Conservation (phyloP, 352 stramenopile genomes). For the Phytopythium chamaehyphon region DNA sequence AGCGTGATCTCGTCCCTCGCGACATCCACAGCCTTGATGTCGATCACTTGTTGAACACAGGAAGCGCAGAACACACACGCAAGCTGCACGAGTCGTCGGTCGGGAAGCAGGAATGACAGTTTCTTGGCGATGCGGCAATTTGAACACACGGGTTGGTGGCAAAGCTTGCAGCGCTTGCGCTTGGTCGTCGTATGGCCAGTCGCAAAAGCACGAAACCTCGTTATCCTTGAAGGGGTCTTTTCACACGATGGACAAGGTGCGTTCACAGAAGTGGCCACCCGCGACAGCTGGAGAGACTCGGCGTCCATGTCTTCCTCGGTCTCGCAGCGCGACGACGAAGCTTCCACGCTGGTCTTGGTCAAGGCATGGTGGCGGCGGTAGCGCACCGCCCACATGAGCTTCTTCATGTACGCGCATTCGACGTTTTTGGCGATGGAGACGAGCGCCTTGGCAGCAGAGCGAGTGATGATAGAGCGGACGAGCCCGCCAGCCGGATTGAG, state of each 20-base stretch:
- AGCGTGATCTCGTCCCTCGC: constrained; percentile 17
- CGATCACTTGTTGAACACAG: constrained; percentile 19
- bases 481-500: constrained; percentile 33
- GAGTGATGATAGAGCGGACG: constrained; percentile 28
- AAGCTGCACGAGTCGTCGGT: constrained; percentile 22
- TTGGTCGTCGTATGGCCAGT: neutral
- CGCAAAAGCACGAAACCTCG: neutral
- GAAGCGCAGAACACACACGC: constrained; percentile 26
- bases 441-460: constrained; percentile 24
- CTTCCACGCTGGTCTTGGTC: constrained; percentile 5
- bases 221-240: constrained; percentile 4
- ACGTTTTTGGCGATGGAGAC: constrained; percentile 31
- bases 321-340: neutral
- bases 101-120: constrained; percentile 21
- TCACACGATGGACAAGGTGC: constrained; percentile 2
- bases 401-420: constrained; percentile 59
- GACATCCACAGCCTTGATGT: constrained; percentile 16
- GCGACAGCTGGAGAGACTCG: neutral
- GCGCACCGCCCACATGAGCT: constrained; percentile 48
- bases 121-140: constrained; percentile 42
- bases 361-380: constrained; percentile 8
- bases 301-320: neutral
- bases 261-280: neutral
- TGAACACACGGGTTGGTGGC: constrained; percentile 36
- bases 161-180: constrained; percentile 32